A percentile compares a stretch with the other conserved stretches of the same genome.
Conservation (phyloP, 2,329 filamentous ascomycete genomes). For the Cercospora sojina region DNA sequence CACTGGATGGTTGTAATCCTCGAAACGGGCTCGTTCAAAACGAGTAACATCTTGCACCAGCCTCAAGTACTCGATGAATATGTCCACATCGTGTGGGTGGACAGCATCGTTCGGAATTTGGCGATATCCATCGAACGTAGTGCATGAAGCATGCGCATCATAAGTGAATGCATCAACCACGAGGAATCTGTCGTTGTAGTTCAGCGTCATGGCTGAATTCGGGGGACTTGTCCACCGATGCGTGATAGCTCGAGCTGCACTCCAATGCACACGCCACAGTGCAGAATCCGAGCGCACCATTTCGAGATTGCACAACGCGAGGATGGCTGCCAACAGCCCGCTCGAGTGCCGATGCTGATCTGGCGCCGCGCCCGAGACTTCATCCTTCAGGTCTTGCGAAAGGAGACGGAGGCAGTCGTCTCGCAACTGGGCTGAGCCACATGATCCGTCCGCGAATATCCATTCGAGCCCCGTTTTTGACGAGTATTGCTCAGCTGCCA, state of each 20-base stretch:
- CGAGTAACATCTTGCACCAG: constrained; percentile 13
- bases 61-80: constrained; percentile 7
- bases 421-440: constrained; percentile 7
- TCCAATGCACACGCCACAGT: constrained; percentile 18
- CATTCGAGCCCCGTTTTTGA: constrained; percentile 7
- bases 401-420: constrained; percentile 11
- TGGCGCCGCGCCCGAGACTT: not conserved
- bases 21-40: constrained; percentile 5
- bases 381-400: constrained; percentile 1
- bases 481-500: constrained; percentile 11
- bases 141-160: constrained; percentile 8
- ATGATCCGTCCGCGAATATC: constrained; percentile 2
- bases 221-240: constrained; percentile 14
- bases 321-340: constrained; percentile 9
- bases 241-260: constrained; percentile 13
- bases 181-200: constrained; percentile 6
- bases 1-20: not conserved
- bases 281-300: constrained; percentile 14
- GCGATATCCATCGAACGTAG: constrained; percentile 8
- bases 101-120: constrained; percentile 10
- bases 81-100: constrained; percentile 9
- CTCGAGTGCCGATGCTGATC: not conserved
- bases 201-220: not conserved
- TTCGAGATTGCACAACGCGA: constrained; percentile 16
- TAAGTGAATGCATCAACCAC: constrained; percentile 13